Conservation (phyloP, 176 grass and related monocot genomes). For the Panicum miliaceum region DNA sequence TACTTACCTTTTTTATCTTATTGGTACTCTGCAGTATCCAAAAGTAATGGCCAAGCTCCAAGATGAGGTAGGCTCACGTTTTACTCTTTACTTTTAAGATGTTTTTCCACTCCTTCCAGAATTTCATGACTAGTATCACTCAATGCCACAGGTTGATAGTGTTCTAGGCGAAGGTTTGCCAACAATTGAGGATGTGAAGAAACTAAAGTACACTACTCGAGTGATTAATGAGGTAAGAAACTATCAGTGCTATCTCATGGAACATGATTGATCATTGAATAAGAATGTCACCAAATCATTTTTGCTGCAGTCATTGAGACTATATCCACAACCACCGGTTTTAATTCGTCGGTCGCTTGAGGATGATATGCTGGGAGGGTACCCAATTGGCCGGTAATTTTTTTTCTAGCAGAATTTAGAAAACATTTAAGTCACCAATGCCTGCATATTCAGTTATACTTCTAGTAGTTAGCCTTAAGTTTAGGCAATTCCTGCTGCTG, state of each 20-base stretch:
- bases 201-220: constrained; percentile 87
- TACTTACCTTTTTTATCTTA: constrained; percentile 3
- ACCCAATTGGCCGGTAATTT: constrained; percentile 78
- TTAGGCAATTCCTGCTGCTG: background rate
- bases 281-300: background rate
- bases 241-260: background rate
- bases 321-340: constrained; percentile 94
- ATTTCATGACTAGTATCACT: constrained; percentile 22
- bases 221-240: constrained; percentile 94
- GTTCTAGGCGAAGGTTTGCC: constrained; percentile 79
- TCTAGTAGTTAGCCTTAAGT: constrained; percentile 1
- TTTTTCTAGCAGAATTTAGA: constrained; percentile 6
- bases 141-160: constrained; percentile 72
- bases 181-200: constrained; percentile 86
- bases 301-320: constrained; percentile 86
- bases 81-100: constrained; percentile 41
- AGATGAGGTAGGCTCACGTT: constrained; percentile 71
- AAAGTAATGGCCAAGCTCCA: constrained; percentile 85
- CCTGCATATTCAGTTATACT: background rate
- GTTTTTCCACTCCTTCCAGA: background rate
- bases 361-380: constrained; percentile 83
- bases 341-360: constrained; percentile 91
- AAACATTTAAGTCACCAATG: background rate
- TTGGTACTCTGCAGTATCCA: constrained; percentile 71
- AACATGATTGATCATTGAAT: background rate